phyloP scores from a whole-genome alignment of 306 rosid genomes.

The Leucaena leucocephala region DNA sequence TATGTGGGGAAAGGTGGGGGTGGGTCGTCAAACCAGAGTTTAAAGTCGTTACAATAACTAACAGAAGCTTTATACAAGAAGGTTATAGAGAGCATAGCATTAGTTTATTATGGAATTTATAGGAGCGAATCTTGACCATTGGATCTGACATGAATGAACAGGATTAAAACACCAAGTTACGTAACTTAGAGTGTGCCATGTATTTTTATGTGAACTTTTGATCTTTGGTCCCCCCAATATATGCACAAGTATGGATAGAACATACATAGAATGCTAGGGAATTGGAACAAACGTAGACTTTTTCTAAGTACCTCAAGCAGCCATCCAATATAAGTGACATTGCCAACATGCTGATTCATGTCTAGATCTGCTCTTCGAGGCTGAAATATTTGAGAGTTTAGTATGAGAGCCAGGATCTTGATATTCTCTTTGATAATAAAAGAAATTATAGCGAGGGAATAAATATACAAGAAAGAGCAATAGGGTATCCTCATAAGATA shows the following conservation, averaged over 20 bases:
- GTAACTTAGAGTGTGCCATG: neutral
- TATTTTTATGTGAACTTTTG: neutral
- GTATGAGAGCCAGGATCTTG: slow-evolving; percentile 41
- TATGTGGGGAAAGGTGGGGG: no score
- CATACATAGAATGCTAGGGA: neutral
- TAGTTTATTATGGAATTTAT: neutral
- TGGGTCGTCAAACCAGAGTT: neutral
- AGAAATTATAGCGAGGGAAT: neutral
- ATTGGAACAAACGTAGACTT: slow-evolving; percentile 26
- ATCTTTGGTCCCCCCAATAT: neutral
- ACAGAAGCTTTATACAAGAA: neutral
- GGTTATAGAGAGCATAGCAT: neutral
- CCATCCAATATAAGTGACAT: slow-evolving; percentile 95
- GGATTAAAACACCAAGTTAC: neutral
- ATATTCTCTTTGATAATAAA: neutral
- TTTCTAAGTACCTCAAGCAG: slow-evolving; percentile 78
- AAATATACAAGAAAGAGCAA: neutral
- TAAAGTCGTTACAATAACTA: neutral
- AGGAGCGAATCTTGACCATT: neutral
- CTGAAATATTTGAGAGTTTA: slow-evolving; percentile 52
- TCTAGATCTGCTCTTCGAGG: slow-evolving; percentile 96
- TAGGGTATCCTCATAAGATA: slow-evolving; percentile 4
- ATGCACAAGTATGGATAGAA: neutral
- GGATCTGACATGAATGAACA: neutral
- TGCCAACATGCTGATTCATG: slow-evolving; percentile 97